A percentile compares a stretch with the other conserved stretches of the same genome.
Conservation (phyloP, 495 filamentous ascomycete species). For the Tuber magnatum region DNA sequence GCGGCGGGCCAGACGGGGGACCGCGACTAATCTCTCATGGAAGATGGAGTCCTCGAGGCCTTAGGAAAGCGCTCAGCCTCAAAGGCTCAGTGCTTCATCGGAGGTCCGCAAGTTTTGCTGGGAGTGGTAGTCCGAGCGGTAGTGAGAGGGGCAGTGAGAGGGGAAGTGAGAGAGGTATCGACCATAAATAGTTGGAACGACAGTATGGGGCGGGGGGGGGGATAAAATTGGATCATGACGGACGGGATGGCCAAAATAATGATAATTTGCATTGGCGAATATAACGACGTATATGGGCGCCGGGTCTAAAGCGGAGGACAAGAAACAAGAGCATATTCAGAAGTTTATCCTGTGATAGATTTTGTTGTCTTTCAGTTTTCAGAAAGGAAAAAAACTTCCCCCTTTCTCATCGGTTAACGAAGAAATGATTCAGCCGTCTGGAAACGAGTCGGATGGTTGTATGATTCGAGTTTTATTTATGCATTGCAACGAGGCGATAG, state of each 20-base stretch:
- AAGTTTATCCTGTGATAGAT: conserved; percentile 8
- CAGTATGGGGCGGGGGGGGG: neutral
- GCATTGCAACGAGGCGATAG: neutral
- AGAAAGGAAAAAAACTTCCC: no score
- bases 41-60: conserved; percentile 33
- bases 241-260: neutral
- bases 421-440: conserved; percentile 10
- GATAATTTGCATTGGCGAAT: conserved; percentile 9
- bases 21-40: conserved; percentile 10
- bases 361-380: neutral
- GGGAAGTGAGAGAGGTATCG: conserved; percentile 1
- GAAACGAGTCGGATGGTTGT: conserved; percentile 9
- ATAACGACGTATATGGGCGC: neutral
- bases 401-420: conserved; percentile 10
- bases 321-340: conserved; percentile 9
- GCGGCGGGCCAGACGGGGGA: neutral
- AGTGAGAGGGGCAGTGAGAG: conserved; percentile 17
- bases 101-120: conserved; percentile 17
- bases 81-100: conserved; percentile 30
- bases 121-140: conserved; percentile 13
- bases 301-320: neutral
- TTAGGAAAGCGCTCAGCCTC: conserved; percentile 36
- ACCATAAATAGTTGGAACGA: neutral
- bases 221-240: neutral
- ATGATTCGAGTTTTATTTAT: conserved; percentile 11